Evolutionary conservation across 495 filamentous ascomycete species (phyloP), one percentile per base, ranked within the genome.

Genomic region (Filosporella fistucella): DNA sequence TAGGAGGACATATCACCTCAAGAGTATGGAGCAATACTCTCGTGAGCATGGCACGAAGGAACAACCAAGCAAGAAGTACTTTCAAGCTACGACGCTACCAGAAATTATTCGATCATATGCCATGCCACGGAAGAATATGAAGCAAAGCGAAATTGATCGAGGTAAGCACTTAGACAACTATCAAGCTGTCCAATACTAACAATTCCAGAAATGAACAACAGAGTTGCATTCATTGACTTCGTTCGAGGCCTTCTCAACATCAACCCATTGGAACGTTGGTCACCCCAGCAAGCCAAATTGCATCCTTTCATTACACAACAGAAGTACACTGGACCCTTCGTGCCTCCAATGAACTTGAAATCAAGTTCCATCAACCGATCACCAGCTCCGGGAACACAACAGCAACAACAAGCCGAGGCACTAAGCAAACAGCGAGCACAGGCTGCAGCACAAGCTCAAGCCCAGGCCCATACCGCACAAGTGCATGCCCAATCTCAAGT

Each of bases 61-160:
- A 63, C 93, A 96, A 64, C 94, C 94, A 33, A 97, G 94, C 76
- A 99, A 99, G 76, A 97, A 96, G 67, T 99, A 99, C 65, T 99
- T 99, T 70, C 82, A 86, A 56, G 89, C 91, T 2, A 96, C 80
- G 24, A 95, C 90, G 2, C 65, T 99, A 40, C 90, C 94, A 13
- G 94, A 97, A 47, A 97, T 99, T 53, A 96, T 99, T 65, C 84
- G 93, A 59, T 87, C 85, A 52, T 99, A 99, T 63, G 82, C 93
- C 28, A 95, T 99, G 91, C 94, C 94, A 23, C 72, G 94, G 61
- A 99, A 99, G 69, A 95, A 96, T 54, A 99, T 99, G 94, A 99
- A 99, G 70, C 94, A 85, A 54, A 82, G 81, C 52, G 94, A 99
- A 64, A 82, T 97, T 50, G 94, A 99, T 47, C 74, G 93, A 85